A percentile compares a stretch with the other conserved stretches of the same genome.
phyloP scores from a whole-genome alignment of 768 basidiomycete species.

The Tulasnella sp. region DNA sequence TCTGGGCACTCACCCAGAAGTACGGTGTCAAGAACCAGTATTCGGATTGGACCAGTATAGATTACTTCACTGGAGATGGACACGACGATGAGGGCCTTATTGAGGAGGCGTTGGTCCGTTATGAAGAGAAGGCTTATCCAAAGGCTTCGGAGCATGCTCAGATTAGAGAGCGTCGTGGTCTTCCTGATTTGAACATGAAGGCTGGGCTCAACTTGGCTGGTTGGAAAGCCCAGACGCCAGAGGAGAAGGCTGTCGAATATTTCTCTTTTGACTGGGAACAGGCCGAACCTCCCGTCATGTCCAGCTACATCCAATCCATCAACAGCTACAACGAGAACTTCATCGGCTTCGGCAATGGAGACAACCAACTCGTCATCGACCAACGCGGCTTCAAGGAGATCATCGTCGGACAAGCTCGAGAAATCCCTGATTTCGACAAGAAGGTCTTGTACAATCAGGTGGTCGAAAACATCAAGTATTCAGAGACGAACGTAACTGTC shows the following conservation, averaged over 20 bases:
- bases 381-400: constrained; percentile 42
- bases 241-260: constrained; percentile 45
- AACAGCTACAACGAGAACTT: constrained; percentile 51
- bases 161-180: constrained; percentile 34
- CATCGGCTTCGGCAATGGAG: constrained; percentile 34
- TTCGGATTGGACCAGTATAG: constrained; percentile 6
- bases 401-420: constrained; percentile 48
- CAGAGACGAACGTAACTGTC: constrained; percentile 35
- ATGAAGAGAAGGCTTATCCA: not conserved
- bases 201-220: constrained; percentile 43
- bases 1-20: constrained; percentile 36
- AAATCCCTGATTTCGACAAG: too few relatives aligned
- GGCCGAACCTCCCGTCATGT: constrained; percentile 46
- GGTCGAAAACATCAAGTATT: constrained; percentile 37
- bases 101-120: not conserved
- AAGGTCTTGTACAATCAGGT: too few relatives aligned
- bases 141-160: not conserved
- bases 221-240: constrained; percentile 32
- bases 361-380: constrained; percentile 43
- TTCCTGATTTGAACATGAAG: constrained; percentile 37
- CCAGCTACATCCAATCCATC: constrained; percentile 11
- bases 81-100: not conserved
- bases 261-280: constrained; percentile 41
- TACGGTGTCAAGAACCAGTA: not conserved
- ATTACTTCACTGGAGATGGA: not conserved